Conservation (phyloP, 2,329 filamentous ascomycete species). For the Spiromastix sp. region DNA sequence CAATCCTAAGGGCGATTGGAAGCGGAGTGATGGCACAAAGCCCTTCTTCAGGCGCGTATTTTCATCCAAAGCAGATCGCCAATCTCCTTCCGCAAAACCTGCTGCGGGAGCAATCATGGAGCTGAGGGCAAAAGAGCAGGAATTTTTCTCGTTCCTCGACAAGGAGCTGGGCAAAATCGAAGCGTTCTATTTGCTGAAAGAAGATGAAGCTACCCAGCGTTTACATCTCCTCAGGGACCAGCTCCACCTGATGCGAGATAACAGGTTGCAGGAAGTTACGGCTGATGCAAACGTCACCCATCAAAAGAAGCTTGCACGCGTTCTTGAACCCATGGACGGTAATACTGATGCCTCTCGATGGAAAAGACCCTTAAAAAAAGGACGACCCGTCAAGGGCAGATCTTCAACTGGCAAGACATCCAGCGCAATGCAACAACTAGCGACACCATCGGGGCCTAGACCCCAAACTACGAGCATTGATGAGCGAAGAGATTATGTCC, state of each 20-base stretch:
- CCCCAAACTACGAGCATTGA: conserved; percentile 20
- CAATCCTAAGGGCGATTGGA: conserved; percentile 11
- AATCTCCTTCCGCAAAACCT: conserved; percentile 36
- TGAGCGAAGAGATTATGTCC: conserved; percentile 40
- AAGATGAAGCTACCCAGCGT: conserved; percentile 69
- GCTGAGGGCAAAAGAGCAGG: conserved; percentile 62
- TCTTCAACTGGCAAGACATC: conserved; percentile 44
- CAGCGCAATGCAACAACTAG: conserved; percentile 36
- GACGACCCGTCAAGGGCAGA: conserved; percentile 32
- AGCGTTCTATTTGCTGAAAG: conserved; percentile 76
- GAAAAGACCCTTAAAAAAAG: conserved; percentile 32
- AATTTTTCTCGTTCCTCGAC: conserved; percentile 82
- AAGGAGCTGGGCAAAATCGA: conserved; percentile 85
- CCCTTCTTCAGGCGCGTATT: conserved; percentile 31
- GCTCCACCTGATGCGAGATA: conserved; percentile 84
- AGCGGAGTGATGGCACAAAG: conserved; percentile 19
- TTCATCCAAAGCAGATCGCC: conserved; percentile 19
- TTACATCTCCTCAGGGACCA: conserved; percentile 66
- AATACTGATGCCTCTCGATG: conserved; percentile 21
- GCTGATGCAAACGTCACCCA: conserved; percentile 4
- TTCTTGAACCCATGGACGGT: conserved; percentile 7
- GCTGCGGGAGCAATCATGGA: conserved; percentile 50
- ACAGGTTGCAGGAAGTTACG: conserved; percentile 62
- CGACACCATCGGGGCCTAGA: conserved; percentile 29
- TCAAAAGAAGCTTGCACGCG: conserved; percentile 5